Conservation (phyloP, 495 filamentous ascomycete genomes). For the Aspergillus coremiiformis region DNA sequence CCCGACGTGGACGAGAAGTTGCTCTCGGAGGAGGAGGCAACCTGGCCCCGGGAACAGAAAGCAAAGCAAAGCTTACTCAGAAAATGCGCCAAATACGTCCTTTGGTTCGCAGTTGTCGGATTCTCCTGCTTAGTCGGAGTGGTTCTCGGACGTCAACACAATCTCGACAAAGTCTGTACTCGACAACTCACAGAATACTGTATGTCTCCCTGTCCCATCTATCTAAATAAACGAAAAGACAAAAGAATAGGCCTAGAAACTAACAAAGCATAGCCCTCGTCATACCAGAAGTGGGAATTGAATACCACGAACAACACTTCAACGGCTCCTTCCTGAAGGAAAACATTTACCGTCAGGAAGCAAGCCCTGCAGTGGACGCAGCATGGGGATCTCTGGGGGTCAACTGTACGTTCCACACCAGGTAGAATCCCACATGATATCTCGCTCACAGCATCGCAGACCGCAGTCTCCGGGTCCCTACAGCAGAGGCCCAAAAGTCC, state of each 20-base stretch:
- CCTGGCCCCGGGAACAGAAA: neutral
- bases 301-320: conserved; percentile 28
- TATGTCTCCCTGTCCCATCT: neutral
- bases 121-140: neutral
- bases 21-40: neutral
- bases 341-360: conserved; percentile 44
- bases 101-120: neutral
- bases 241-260: neutral
- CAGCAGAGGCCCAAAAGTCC: conserved; percentile 27
- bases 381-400: conserved; percentile 50
- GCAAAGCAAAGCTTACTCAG: neutral
- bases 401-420: conserved; percentile 32
- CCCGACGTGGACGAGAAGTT: neutral
- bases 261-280: neutral
- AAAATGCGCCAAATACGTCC: neutral
- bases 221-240: neutral
- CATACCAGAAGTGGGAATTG: conserved; percentile 15
- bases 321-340: conserved; percentile 48
- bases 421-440: neutral
- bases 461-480: conserved; percentile 31
- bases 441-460: conserved; percentile 19
- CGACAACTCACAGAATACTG: neutral
- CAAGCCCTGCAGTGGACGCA: conserved; percentile 48
- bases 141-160: neutral
- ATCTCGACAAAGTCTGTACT: neutral